phyloP scores from a whole-genome alignment of 73 alveolate genomes.

The Tetrahymena borealis region DNA sequence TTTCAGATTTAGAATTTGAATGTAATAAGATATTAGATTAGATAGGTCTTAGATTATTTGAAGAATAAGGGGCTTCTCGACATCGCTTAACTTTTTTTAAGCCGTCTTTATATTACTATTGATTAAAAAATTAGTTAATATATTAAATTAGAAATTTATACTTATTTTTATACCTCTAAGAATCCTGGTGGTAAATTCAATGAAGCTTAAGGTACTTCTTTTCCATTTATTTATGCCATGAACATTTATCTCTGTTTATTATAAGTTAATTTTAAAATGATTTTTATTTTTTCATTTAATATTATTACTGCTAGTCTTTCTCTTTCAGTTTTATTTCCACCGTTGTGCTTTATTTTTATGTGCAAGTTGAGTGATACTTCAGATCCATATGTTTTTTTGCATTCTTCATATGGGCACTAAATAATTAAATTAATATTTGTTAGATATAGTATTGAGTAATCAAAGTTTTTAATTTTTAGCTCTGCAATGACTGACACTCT shows the following conservation, averaged over 20 bases:
- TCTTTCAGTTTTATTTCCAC: conserved; percentile 79
- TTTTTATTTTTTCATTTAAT: background rate
- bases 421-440: too few relatives aligned
- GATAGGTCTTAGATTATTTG: background rate
- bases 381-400: conserved; percentile 69
- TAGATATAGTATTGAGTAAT: too few relatives aligned
- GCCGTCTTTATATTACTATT: background rate
- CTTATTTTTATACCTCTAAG: background rate
- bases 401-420: conserved; percentile 69
- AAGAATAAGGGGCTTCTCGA: background rate
- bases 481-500: too few relatives aligned
- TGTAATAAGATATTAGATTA: background rate
- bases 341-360: conserved; percentile 66
- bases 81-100: background rate
- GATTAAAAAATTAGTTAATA: background rate
- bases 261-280: background rate
- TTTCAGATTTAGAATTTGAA: background rate
- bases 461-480: too few relatives aligned
- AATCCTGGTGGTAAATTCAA: conserved; percentile 43
- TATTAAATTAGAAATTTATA: background rate
- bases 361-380: conserved; percentile 70
- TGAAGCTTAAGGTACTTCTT: conserved; percentile 6
- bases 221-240: conserved; percentile 26
- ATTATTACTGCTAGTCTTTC: conserved; percentile 58
- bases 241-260: conserved; percentile 17